These are phyloP conservation scores for Setomelanomma holmii DNA, from an alignment of 2,329 filamentous ascomycete species.

Conservation along the genomic window DNA sequence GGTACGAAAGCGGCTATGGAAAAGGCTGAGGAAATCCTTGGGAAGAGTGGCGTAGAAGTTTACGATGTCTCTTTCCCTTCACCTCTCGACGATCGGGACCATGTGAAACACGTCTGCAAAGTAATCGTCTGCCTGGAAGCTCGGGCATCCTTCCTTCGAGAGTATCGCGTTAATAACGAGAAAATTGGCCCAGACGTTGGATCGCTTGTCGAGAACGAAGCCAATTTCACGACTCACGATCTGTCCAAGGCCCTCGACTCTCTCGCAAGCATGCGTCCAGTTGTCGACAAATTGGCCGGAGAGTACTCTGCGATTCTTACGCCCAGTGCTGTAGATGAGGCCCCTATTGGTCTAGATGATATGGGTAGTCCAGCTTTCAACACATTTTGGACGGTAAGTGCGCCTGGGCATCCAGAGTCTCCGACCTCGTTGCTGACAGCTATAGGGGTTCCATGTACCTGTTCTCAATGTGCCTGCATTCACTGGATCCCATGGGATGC, in stretches of 20 bases:
- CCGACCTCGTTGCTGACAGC: neutral
- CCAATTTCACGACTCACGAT: neutral
- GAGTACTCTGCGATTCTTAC: slow-evolving; percentile 61
- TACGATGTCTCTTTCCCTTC: neutral
- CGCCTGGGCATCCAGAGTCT: neutral
- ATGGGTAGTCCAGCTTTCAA: slow-evolving; percentile 62
- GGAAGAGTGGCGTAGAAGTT: neutral
- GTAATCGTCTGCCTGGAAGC: neutral
- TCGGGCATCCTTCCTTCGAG: neutral
- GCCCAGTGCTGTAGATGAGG: slow-evolving; percentile 64
- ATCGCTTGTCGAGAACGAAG: neutral
- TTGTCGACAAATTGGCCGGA: slow-evolving; percentile 46
- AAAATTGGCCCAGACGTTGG: neutral
- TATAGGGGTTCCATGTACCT: slow-evolving; percentile 41
- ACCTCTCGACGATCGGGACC: neutral
- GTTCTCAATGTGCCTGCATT: slow-evolving; percentile 68
- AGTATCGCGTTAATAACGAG: neutral
- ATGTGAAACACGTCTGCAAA: neutral
- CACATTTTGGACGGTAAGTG: slow-evolving; percentile 56
- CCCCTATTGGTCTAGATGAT: slow-evolving; percentile 57
- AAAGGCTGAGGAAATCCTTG: slow-evolving; percentile 29
- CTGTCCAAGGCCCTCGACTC: neutral
- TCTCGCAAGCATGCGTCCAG: neutral
- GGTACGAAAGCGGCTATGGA: slow-evolving; percentile 5
- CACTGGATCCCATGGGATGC: slow-evolving; percentile 59